Base-by-base conservation (phyloP, 1,284 basidiomycete genomes). In the Vanrija sp. region DNA sequence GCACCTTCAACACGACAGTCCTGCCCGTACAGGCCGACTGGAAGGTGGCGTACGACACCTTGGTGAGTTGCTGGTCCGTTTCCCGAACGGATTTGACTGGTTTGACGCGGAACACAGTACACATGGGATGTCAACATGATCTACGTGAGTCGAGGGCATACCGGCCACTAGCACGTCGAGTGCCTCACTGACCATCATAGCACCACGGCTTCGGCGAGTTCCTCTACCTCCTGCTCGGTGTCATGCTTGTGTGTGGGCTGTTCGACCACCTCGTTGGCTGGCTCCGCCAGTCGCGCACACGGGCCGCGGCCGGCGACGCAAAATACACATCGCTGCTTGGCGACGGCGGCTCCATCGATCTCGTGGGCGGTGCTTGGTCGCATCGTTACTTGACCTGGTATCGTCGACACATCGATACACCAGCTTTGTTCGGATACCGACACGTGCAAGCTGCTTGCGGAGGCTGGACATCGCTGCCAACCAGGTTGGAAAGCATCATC, bases 201-300 rank as follows among this genome's bases (percentile, higher is more conserved):
- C 58, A 62, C 39, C 58, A 65, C 45, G 58, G 52, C 16, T 65
- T 60, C 45, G 63, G 61, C 5, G 60, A 55, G 52, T 43, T 50
- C 23, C 47, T 65, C 14, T 65, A 65, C 29, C 19, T 65, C n/a
- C 54, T 65, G 9, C 10, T 60, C 3, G 58, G 43, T 3, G 18
- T 46, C 12, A 50, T 54, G 5, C 34, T 65, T 6, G 14, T 58
- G 14, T 43, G 58, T 34, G 61, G 61, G 10, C 21, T 57, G 2
- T 18, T 57, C 46, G n/a, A n/a, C 7, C 40, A 21, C n/a, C 7
- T 42, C n/a, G 40, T 21, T 19, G 40, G 40, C 40, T 21, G 19
- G n/a, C 40, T 42, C 12, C n/a, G n/a, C 5, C 40, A 8, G 40
- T 42, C n/a, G 9, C 5, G 40, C n/a, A 6, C n/a, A 6, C 10